Percentiles rank a stretch among this genome's conserved stretches.
Evolutionary conservation across 2,329 filamentous ascomycete species (phyloP).

Genomic region (Mariannaea elegans): DNA sequence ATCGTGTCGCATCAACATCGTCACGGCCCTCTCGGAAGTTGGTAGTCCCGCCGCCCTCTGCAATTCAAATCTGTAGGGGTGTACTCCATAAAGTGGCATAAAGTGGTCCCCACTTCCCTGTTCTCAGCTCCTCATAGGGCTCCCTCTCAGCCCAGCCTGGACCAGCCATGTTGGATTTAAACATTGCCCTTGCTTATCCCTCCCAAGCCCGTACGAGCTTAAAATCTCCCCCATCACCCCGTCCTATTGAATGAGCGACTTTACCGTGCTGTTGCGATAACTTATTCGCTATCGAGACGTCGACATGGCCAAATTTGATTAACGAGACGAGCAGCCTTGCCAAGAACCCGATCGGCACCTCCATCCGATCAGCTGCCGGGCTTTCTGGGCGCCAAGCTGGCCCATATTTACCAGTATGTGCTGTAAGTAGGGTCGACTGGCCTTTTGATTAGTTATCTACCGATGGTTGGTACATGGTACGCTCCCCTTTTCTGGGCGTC

Average conservation of each 20-base stretch:
- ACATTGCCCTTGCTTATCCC: constrained; percentile 8
- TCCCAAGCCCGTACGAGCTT: constrained; percentile 10
- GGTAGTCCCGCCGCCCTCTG: background rate
- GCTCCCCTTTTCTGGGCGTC: constrained; percentile 10
- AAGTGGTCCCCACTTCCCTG: background rate
- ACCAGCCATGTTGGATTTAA: constrained; percentile 16
- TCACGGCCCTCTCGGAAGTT: constrained; percentile 5
- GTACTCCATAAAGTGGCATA: background rate
- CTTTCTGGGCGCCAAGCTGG: constrained; percentile 33
- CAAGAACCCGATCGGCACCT: constrained; percentile 40
- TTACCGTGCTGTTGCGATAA: background rate
- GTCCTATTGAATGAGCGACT: background rate
- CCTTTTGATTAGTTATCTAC: background rate
- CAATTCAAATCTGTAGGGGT: background rate
- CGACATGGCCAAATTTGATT: constrained; percentile 3
- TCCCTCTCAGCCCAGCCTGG: background rate
- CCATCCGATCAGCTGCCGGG: constrained; percentile 37
- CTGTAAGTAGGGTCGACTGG: no score
- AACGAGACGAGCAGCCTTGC: constrained; percentile 26
- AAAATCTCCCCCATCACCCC: background rate
- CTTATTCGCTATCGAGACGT: background rate
- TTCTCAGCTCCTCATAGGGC: background rate
- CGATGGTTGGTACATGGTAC: background rate
- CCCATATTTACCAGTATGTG: background rate
- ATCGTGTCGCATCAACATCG: background rate